Evolutionary conservation across 2,329 filamentous ascomycete genomes (phyloP).

Genomic region (Aspergillus arachidicola): DNA sequence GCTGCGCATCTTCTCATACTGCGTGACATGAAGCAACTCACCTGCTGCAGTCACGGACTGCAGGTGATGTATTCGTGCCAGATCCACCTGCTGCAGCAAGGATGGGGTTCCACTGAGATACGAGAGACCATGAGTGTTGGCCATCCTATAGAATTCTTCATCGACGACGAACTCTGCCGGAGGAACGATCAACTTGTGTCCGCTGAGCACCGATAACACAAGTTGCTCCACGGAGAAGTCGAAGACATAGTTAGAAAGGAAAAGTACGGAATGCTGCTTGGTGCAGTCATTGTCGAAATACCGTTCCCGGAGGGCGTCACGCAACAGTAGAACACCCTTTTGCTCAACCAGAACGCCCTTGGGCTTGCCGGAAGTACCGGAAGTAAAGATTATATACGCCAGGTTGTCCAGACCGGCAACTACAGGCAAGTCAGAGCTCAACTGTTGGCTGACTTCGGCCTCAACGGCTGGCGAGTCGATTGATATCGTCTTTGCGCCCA

Average conservation of each 20-base stretch:
- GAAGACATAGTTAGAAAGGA: neutral
- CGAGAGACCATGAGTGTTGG: neutral
- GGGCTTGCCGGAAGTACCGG: neutral
- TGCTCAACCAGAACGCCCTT: neutral
- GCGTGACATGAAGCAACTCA: neutral
- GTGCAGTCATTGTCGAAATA: neutral
- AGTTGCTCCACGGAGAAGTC: neutral
- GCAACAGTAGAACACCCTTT: neutral
- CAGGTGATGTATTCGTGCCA: neutral
- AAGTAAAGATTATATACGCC: neutral
- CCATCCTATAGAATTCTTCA: neutral
- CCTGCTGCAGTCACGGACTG: neutral
- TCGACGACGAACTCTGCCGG: neutral
- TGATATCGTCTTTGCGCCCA: neutral
- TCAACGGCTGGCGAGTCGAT: neutral
- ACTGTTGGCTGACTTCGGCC: neutral
- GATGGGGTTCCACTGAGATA: neutral
- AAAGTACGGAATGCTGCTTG: neutral
- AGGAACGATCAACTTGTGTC: neutral
- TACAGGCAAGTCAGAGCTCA: neutral
- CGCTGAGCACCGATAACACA: neutral
- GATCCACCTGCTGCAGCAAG: neutral
- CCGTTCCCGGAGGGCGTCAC: neutral
- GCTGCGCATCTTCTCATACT: neutral
- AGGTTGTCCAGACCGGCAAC: neutral